Base-by-base conservation (phyloP, 768 basidiomycete species). In the Serendipita sp. region DNA sequence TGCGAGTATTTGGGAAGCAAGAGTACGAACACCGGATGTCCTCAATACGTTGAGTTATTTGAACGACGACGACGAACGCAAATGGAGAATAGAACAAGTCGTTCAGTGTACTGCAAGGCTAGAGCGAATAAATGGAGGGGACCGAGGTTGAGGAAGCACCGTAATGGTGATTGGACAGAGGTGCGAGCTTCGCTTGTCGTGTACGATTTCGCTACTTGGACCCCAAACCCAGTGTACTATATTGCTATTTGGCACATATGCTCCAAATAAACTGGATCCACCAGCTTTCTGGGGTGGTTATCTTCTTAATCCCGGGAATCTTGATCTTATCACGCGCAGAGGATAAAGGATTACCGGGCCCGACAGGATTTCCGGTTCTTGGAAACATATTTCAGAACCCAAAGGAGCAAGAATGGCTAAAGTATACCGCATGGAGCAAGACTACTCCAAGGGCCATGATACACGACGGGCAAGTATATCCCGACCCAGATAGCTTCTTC, bases 1-100 rank as follows among this genome's bases (percentile, higher is more conserved):
- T 11, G 77, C 74, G 50, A 81, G 81, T 63, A 83, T 84, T 28
- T 83, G 82, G 82, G 82, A 80, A 43, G 72, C 73, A 1, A 74
- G 82, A 33, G 64, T 83, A 30, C 75, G 81, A 16, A 71, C 77
- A 42, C 74, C 74, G 13, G 79, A 82, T 66, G 66, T 82, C 13
- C 78, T 80, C 70, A 67, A 65, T 16, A 77, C 74, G 3, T 72
- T 70, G 14, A 64, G 65, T 20, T 45, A 61, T 56, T 62, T 44
- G 7, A 16, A 51, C 26, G 28, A 58, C 3, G 9, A 58, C 22
- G 53, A 58, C 31, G 24, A 22, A 30, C 20, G 53, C 11, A 58
- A 33, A 28, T 4, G 30, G 31, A 28, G 53, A 28, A 11, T 58
- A n/a, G n/a, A 24, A 4, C 26, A 58, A 33, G 53, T 58, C 9